phyloP scores from a whole-genome alignment of 2,329 filamentous ascomycete species.

The Sclerotinia sclerotiorum region DNA sequence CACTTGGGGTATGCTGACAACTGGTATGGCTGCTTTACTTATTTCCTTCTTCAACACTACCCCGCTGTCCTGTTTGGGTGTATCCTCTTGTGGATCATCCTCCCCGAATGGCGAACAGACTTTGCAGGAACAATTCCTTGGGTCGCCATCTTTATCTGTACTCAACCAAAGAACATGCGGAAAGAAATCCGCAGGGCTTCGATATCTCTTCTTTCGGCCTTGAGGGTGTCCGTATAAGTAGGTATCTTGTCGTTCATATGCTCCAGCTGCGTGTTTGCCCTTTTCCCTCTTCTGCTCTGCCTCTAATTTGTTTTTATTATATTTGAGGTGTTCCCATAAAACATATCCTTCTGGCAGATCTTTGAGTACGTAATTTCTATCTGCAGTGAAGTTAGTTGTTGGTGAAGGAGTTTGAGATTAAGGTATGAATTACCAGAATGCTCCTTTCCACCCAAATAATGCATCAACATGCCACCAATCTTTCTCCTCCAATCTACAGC shows the following conservation, averaged over 20 bases:
- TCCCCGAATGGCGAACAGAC: conserved; percentile 54
- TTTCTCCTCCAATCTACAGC: conserved; percentile 58
- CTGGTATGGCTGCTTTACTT: conserved; percentile 15
- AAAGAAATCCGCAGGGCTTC: conserved; percentile 60
- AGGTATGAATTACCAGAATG: conserved; percentile 26
- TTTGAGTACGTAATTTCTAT: conserved; percentile 51
- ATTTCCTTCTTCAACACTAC: conserved; percentile 27
- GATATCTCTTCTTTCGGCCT: conserved; percentile 56
- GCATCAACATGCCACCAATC: conserved; percentile 57
- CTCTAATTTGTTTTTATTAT: conserved; percentile 46
- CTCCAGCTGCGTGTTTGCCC: conserved; percentile 46
- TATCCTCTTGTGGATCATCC: conserved; percentile 41
- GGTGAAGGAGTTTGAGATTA: neutral
- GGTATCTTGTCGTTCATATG: conserved; percentile 56
- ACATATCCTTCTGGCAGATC: conserved; percentile 56
- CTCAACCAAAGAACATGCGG: conserved; percentile 58
- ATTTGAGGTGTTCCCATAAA: conserved; percentile 59
- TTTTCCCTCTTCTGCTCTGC: conserved; percentile 44
- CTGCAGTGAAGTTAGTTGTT: conserved; percentile 29
- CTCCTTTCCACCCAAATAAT: conserved; percentile 46
- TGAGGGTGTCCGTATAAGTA: conserved; percentile 61
- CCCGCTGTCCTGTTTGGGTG: conserved; percentile 26
- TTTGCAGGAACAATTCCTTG: conserved; percentile 56
- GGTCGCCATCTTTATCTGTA: conserved; percentile 52
- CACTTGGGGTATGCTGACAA: neutral